These are phyloP conservation scores for Parasitella parasitica DNA, from an alignment of 371 early-diverging fungal genomes.

Conservation along the genomic window DNA sequence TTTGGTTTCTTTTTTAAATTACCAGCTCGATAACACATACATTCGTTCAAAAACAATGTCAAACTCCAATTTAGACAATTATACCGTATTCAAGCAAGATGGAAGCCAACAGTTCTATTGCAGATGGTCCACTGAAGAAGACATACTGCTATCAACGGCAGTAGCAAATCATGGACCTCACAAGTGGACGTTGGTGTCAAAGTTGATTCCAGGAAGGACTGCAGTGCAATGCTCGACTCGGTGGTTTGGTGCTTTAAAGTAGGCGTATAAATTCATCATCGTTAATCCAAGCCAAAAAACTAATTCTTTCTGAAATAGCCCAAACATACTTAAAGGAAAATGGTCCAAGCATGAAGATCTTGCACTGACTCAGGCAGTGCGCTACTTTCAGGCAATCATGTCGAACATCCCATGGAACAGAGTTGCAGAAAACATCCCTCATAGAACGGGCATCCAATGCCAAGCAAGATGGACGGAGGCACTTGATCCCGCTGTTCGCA, in stretches of 20 bases:
- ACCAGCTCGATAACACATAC: too few species aligned
- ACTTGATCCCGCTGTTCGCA: conserved; percentile 53
- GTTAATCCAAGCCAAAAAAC: neutral
- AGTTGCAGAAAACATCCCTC: conserved; percentile 16
- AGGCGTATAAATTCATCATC: neutral
- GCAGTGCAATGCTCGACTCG: conserved; percentile 57
- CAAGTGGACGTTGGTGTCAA: conserved; percentile 50
- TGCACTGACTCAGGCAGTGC: conserved; percentile 1
- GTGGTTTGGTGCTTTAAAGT: conserved; percentile 32
- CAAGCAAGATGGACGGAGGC: conserved; percentile 66
- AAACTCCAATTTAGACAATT: neutral
- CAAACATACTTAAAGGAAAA: conserved; percentile 20
- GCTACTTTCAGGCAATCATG: neutral
- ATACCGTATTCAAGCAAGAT: conserved; percentile 17
- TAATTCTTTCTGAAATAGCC: conserved; percentile 1
- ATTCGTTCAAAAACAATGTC: neutral
- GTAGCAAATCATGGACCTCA: conserved; percentile 30
- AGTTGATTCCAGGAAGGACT: conserved; percentile 45
- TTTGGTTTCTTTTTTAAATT: neutral
- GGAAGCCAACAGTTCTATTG: conserved; percentile 16
- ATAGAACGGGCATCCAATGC: conserved; percentile 57
- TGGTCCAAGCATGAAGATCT: conserved; percentile 19
- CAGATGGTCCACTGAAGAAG: conserved; percentile 30
- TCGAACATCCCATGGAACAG: conserved; percentile 17
- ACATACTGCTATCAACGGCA: conserved; percentile 16